Percentiles rank a stretch among this genome's conserved stretches.
Conservation (phyloP, 2,329 filamentous ascomycete genomes). For the Fusarium sp. region DNA sequence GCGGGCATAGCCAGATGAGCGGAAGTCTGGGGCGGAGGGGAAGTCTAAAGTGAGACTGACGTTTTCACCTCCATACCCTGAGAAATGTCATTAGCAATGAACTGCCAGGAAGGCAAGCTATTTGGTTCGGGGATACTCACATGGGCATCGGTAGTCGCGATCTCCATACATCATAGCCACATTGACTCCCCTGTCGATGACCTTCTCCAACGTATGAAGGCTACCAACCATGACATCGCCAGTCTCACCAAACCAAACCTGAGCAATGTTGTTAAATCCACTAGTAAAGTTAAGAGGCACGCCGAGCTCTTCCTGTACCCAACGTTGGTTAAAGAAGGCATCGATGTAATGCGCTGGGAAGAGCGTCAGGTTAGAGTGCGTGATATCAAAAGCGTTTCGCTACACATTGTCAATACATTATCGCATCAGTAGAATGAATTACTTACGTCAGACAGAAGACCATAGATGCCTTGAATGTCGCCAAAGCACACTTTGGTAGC, state of each 20-base stretch:
- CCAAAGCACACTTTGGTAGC: constrained; percentile 56
- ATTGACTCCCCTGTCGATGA: constrained; percentile 73
- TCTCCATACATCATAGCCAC: constrained; percentile 79
- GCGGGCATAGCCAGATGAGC: constrained; percentile 76
- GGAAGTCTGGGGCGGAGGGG: constrained; percentile 67
- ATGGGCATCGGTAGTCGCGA: constrained; percentile 72
- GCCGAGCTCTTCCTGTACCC: constrained; percentile 71
- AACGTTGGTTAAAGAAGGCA: constrained; percentile 73
- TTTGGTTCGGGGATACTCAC: constrained; percentile 55
- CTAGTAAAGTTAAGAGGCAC: constrained; percentile 71
- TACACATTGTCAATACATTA: constrained; percentile 41
- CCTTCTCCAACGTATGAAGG: constrained; percentile 64
- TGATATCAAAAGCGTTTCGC: constrained; percentile 74
- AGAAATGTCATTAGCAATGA: background rate
- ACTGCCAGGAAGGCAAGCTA: fast-evolving
- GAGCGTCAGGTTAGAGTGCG: constrained; percentile 67
- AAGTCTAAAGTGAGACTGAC: constrained; percentile 70
- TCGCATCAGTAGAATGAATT: fast-evolving
- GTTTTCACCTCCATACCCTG: constrained; percentile 73
- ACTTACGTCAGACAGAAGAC: constrained; percentile 9
- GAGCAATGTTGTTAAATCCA: constrained; percentile 54
- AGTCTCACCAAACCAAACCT: constrained; percentile 71
- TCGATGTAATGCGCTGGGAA: constrained; percentile 72
- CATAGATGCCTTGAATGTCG: constrained; percentile 25
- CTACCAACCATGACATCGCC: constrained; percentile 65